Percentiles rank a stretch among this genome's conserved stretches.
Conservation (phyloP, 2,329 filamentous ascomycete species). For the Tolypocladium tundrense region DNA sequence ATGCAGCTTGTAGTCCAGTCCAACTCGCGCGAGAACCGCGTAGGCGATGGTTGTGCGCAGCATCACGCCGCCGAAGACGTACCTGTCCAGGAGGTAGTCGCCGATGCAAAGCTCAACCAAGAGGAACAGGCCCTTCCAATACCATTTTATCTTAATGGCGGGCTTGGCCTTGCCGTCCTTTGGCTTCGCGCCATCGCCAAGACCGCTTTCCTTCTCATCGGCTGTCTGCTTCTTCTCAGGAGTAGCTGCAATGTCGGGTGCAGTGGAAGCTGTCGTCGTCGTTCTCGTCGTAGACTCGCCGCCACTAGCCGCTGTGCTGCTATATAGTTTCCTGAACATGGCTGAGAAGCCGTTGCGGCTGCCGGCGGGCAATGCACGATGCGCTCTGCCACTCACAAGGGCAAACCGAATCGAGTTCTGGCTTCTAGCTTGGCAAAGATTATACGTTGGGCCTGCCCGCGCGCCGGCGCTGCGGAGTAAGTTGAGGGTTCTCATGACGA, state of each 20-base stretch:
- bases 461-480: not conserved
- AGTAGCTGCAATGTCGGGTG: not conserved
- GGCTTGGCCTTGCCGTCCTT: not conserved
- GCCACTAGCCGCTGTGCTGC: not conserved
- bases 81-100: not conserved
- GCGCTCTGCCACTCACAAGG: not conserved
- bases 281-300: not conserved
- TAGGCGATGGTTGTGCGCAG: slow-evolving; percentile 4
- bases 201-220: not conserved
- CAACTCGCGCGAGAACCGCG: slow-evolving; percentile 25
- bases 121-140: not conserved
- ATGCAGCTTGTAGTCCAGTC: slow-evolving; percentile 61
- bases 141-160: not conserved
- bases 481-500: not conserved
- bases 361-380: not conserved
- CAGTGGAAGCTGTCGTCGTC: not conserved
- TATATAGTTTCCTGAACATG: not conserved
- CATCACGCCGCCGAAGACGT: slow-evolving; percentile 9
- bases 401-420: not conserved
- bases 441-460: not conserved
- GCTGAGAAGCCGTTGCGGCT: not conserved
- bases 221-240: not conserved
- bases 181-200: not conserved
- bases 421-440: not conserved
- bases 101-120: not conserved